phyloP scores from a whole-genome alignment of 164 flowering plant genomes.

The Stephania yunnanensis region DNA sequence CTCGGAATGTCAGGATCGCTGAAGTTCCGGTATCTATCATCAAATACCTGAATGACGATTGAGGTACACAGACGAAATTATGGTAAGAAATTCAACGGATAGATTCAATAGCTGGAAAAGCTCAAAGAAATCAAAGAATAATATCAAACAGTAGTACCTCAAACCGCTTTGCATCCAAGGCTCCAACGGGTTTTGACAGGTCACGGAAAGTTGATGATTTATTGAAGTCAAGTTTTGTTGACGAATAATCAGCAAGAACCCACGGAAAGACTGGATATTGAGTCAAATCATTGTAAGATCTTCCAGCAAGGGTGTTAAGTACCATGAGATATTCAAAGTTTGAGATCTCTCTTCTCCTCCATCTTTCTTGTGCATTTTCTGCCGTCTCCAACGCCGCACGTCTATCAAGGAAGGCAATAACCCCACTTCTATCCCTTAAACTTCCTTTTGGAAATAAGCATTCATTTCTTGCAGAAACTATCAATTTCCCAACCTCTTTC shows the following conservation, averaged over 20 bases:
- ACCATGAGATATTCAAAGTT: constrained; percentile 95
- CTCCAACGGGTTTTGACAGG: constrained; percentile 97
- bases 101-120: constrained; percentile 3
- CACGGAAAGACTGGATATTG: constrained; percentile 99
- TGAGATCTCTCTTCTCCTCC: constrained; percentile 95
- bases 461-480: constrained; percentile 84
- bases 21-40: constrained; percentile 87
- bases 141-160: constrained; percentile 48
- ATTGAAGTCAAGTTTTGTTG: constrained; percentile 86
- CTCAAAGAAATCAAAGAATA: neutral
- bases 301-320: constrained; percentile 89
- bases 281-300: constrained; percentile 96
- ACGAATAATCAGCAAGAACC: constrained; percentile 92
- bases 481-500: constrained; percentile 79
- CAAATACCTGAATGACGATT: constrained; percentile 65
- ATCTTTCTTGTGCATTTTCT: constrained; percentile 82
- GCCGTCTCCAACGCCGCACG: constrained; percentile 88
- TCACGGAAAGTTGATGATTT: constrained; percentile 92
- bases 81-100: neutral
- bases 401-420: constrained; percentile 82
- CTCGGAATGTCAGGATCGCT: constrained; percentile 99
- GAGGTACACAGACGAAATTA: constrained; percentile 7
- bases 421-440: constrained; percentile 58
- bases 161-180: constrained; percentile 80
- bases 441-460: constrained; percentile 60